These are phyloP conservation scores for Pyrus pyrifolia DNA, from an alignment of 306 rosid species.

Conservation along the genomic window DNA sequence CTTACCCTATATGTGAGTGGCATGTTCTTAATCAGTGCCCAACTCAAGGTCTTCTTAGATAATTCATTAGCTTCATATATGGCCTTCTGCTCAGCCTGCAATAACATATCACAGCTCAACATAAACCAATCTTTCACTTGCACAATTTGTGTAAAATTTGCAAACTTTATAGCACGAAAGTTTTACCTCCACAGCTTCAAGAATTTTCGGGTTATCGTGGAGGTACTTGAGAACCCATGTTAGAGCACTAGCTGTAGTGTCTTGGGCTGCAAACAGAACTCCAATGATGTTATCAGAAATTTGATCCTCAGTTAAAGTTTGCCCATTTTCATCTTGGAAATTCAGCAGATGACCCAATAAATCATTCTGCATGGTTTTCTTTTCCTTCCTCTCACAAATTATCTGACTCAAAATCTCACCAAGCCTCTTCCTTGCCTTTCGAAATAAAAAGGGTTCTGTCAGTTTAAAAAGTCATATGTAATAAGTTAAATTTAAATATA, in stretches of 20 bases:
- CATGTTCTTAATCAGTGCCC: slow-evolving; percentile 75
- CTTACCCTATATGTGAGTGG: slow-evolving; percentile 54
- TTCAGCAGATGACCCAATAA: slow-evolving; percentile 57
- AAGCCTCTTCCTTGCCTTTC: slow-evolving; percentile 75
- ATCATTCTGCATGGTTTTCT: slow-evolving; percentile 41
- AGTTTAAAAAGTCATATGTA: neutral
- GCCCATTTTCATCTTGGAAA: slow-evolving; percentile 46
- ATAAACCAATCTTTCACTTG: neutral
- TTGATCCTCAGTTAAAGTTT: slow-evolving; percentile 44
- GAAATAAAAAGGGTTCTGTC: neutral
- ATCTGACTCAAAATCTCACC: slow-evolving; percentile 54
- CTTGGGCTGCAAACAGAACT: slow-evolving; percentile 89
- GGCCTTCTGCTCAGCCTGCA: slow-evolving; percentile 69
- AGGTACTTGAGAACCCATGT: slow-evolving; percentile 93
- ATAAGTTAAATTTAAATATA: neutral
- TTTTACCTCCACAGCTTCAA: slow-evolving; percentile 54
- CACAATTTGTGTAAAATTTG: slow-evolving; percentile 9
- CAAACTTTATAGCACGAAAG: neutral
- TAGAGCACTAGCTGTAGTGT: slow-evolving; percentile 82
- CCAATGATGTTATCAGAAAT: slow-evolving; percentile 91
- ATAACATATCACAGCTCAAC: neutral
- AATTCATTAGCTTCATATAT: slow-evolving; percentile 49
- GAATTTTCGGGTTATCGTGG: slow-evolving; percentile 70
- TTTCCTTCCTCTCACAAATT: slow-evolving; percentile 58
- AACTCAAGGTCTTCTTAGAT: slow-evolving; percentile 55